Conservation (phyloP, 2,329 filamentous ascomycete species). For the Fusarium albidum region DNA sequence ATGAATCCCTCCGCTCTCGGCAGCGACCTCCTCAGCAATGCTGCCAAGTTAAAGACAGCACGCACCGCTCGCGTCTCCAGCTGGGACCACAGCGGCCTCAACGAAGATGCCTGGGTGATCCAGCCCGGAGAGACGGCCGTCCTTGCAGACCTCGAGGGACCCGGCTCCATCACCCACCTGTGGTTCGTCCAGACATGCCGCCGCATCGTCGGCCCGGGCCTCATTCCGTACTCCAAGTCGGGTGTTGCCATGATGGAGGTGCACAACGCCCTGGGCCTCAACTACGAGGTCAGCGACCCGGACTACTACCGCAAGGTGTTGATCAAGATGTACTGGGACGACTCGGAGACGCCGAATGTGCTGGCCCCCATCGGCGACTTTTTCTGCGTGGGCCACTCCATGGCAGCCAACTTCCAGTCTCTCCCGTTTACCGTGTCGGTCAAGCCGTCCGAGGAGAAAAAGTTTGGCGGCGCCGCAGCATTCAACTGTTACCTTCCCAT, state of each 20-base stretch:
- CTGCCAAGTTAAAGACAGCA: constrained; percentile 31
- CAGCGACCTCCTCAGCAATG: constrained; percentile 27
- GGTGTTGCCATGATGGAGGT: constrained; percentile 47
- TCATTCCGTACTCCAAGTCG: constrained; percentile 45
- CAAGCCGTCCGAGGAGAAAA: constrained; percentile 45
- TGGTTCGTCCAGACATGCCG: constrained; percentile 47
- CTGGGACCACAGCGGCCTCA: constrained; percentile 43
- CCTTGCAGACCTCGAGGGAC: constrained; percentile 43
- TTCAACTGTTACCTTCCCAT: constrained; percentile 46
- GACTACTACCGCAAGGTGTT: constrained; percentile 48
- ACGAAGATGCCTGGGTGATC: constrained; percentile 45
- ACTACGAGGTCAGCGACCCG: constrained; percentile 44
- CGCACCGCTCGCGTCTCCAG: constrained; percentile 42
- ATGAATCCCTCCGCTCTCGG: constrained; percentile 13
- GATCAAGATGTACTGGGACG: constrained; percentile 48
- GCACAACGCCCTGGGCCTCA: constrained; percentile 43
- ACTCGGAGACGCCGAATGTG: constrained; percentile 43
- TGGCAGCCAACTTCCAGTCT: constrained; percentile 46
- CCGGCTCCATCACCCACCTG: constrained; percentile 44
- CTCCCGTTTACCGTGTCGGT: constrained; percentile 45
- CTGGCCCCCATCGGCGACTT: constrained; percentile 44
- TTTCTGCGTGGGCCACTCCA: constrained; percentile 44
- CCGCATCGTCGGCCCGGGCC: constrained; percentile 43
- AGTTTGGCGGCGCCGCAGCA: constrained; percentile 44
- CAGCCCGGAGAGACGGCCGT: constrained; percentile 42